These are phyloP conservation scores for Myrica gale DNA, from an alignment of 306 rosid genomes.

Conservation along the genomic window DNA sequence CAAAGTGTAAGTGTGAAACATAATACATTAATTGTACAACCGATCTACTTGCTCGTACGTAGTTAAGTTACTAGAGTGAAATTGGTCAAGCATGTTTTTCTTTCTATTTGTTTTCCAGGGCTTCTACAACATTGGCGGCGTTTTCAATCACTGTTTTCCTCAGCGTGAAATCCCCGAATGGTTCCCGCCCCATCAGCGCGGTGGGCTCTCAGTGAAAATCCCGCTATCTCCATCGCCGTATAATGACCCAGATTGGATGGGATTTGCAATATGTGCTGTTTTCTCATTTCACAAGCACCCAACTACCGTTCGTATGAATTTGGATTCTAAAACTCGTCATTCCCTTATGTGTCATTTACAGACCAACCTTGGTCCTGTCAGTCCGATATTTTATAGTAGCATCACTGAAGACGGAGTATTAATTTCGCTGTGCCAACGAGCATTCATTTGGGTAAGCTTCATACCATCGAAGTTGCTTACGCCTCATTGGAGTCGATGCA, in stretches of 20 bases:
- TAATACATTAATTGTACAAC: too few species aligned
- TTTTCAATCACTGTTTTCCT: background rate
- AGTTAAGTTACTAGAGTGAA: too few species aligned
- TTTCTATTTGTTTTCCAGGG: background rate
- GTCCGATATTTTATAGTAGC: background rate
- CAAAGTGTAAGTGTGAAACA: too few species aligned
- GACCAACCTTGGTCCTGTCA: background rate
- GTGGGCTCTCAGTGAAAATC: background rate
- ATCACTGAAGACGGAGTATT: background rate
- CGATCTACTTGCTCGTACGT: too few species aligned
- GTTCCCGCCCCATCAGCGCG: background rate
- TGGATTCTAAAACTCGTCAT: background rate
- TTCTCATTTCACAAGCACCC: background rate
- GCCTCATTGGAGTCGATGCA: too few species aligned
- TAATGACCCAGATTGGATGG: background rate
- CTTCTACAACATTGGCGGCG: rapidly evolving
- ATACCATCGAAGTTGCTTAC: background rate
- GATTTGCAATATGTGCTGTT: background rate
- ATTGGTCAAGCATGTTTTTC: background rate
- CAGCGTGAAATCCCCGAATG: background rate
- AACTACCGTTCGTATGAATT: background rate
- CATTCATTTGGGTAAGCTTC: background rate
- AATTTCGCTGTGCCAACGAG: background rate
- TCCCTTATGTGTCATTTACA: background rate
- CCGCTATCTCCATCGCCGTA: background rate